Percentiles rank a stretch among this genome's conserved stretches.
Conservation (phyloP, 345 rosid species). For the Corchorus capsularis region DNA sequence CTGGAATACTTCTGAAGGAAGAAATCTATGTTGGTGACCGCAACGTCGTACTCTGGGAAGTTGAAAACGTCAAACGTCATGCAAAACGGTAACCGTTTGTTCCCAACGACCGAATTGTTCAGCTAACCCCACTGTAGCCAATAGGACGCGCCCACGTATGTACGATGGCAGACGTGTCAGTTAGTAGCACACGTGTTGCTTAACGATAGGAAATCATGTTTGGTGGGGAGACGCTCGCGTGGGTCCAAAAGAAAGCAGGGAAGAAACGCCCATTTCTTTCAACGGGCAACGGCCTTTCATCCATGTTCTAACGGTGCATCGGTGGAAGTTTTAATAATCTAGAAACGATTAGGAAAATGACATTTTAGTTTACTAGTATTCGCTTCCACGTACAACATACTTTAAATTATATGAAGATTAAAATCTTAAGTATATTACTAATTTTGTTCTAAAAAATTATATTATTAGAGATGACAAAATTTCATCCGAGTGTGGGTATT, state of each 20-base stretch:
- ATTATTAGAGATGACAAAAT: no score
- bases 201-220: not conserved
- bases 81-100: not conserved
- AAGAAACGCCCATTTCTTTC: not conserved
- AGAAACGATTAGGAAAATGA: not conserved
- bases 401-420: no score
- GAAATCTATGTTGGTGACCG: not conserved
- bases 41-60: not conserved
- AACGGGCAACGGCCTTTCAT: no score
- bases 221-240: not conserved
- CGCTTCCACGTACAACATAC: no score
- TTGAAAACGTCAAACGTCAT: not conserved
- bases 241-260: no score
- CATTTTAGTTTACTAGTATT: not conserved
- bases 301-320: not conserved
- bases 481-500: no score
- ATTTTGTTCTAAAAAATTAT: no score
- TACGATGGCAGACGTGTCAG: not conserved
- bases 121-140: not conserved
- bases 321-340: not conserved
- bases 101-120: not conserved
- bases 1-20: not conserved
- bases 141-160: not conserved
- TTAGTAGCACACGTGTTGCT: not conserved
- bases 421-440: no score